phyloP scores from a whole-genome alignment of 371 early-diverging fungal species.

The Mortierella polycephala region DNA sequence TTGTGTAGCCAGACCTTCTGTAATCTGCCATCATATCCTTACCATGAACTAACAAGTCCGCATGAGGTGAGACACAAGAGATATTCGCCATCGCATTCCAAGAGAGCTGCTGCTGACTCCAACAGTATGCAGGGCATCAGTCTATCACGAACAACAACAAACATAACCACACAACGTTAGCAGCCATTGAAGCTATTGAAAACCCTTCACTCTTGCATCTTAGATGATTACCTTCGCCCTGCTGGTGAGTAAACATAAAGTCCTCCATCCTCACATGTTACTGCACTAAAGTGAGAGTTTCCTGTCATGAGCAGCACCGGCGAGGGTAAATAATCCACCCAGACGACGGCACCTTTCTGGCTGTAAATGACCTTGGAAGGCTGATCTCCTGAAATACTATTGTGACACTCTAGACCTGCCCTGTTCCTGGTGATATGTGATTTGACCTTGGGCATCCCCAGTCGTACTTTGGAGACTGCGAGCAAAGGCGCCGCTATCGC shows the following conservation, averaged over 20 bases:
- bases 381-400: constrained; percentile 54
- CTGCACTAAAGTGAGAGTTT: constrained; percentile 66
- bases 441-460: constrained; percentile 66
- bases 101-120: constrained; percentile 70
- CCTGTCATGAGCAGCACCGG: constrained; percentile 70
- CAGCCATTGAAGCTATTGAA: too few species aligned
- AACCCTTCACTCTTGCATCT: not conserved
- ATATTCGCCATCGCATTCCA: constrained; percentile 68
- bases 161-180: too few species aligned
- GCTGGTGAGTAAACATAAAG: constrained; percentile 73
- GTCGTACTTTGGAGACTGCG: constrained; percentile 60
- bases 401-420: constrained; percentile 67
- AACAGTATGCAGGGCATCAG: constrained; percentile 76
- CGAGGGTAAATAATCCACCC: constrained; percentile 72
- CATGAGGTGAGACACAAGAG: constrained; percentile 73
- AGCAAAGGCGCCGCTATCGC: constrained; percentile 60
- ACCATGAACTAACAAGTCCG: constrained; percentile 77
- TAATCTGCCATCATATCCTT: not conserved
- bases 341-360: constrained; percentile 59
- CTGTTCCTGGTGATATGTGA: constrained; percentile 56
- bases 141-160: constrained; percentile 43
- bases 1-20: not conserved
- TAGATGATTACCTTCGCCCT: constrained; percentile 69
- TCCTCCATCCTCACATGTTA: constrained; percentile 77
- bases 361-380: constrained; percentile 62